Evolutionary conservation across 176 grass and related monocot species (phyloP).

Genomic region (Hyparrhenia diplandra): DNA sequence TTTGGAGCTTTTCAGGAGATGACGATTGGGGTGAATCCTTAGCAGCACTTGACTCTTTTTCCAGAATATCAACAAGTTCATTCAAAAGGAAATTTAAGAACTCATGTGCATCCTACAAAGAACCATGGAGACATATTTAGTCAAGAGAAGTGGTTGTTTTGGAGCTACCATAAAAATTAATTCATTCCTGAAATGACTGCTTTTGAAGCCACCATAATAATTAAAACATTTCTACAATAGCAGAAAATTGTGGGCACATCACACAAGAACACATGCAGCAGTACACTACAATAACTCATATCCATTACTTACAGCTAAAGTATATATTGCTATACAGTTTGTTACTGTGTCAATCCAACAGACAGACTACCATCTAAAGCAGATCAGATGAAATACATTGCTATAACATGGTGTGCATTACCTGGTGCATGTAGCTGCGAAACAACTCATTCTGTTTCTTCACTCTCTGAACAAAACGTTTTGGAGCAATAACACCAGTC

Average conservation of each 20-base stretch:
- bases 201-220: neutral
- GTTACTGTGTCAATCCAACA: slow-evolving; percentile 7
- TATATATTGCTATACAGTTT: neutral
- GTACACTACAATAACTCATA: neutral
- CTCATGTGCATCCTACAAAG: slow-evolving; percentile 87
- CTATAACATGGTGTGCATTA: slow-evolving; percentile 26
- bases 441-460: slow-evolving; percentile 98
- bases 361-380: neutral
- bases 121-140: slow-evolving; percentile 21
- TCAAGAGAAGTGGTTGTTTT: neutral
- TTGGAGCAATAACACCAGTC: slow-evolving; percentile 94
- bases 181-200: neutral
- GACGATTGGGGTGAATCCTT: slow-evolving; percentile 57
- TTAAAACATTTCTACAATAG: neutral
- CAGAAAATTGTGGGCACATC: neutral
- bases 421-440: slow-evolving; percentile 99
- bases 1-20: slow-evolving; percentile 65
- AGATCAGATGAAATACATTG: slow-evolving; percentile 2
- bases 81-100: slow-evolving; percentile 97
- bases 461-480: slow-evolving; percentile 96
- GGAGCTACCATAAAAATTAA: neutral
- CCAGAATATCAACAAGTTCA: slow-evolving; percentile 92
- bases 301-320: neutral
- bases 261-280: slow-evolving; percentile 5
- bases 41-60: slow-evolving; percentile 58